Evolutionary conservation across 352 stramenopile species (phyloP).

Genomic region (Globisporangium carolinianum): DNA sequence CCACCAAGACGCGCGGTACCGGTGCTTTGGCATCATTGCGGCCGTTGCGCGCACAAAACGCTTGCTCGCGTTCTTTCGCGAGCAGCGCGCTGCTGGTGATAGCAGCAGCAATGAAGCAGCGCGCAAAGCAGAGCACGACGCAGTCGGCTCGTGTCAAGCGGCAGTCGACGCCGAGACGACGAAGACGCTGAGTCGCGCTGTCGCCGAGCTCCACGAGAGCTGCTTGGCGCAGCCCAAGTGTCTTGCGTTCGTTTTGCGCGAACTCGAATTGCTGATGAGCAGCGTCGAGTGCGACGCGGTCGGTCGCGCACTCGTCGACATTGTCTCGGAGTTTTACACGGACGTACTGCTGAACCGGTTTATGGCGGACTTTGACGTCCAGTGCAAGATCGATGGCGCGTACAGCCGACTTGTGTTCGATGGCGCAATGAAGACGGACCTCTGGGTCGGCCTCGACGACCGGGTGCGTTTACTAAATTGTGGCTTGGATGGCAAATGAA

Average conservation of each 20-base stretch:
- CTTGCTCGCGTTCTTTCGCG: constrained; percentile 20
- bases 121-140: neutral
- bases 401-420: constrained; percentile 28
- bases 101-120: constrained; percentile 1
- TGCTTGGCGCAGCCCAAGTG: constrained; percentile 22
- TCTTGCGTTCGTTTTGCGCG: constrained; percentile 36
- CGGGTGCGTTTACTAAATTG: constrained; percentile 9
- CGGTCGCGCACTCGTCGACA: constrained; percentile 18
- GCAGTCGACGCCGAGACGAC: constrained; percentile 2
- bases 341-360: constrained; percentile 35
- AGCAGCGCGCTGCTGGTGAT: constrained; percentile 13
- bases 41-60: constrained; percentile 28
- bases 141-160: neutral
- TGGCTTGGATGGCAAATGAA: neutral
- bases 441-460: constrained; percentile 32
- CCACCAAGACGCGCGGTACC: constrained; percentile 48
- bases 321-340: constrained; percentile 38
- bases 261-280: constrained; percentile 27
- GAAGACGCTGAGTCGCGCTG: constrained; percentile 14
- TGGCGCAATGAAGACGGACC: constrained; percentile 28
- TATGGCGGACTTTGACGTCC: constrained; percentile 34
- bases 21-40: constrained; percentile 40
- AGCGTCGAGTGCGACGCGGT: constrained; percentile 16
- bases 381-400: constrained; percentile 10
- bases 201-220: constrained; percentile 26